These are phyloP conservation scores for Salicornia ramosissima DNA, from an alignment of 148 eudicot genomes.

Conservation along the genomic window DNA sequence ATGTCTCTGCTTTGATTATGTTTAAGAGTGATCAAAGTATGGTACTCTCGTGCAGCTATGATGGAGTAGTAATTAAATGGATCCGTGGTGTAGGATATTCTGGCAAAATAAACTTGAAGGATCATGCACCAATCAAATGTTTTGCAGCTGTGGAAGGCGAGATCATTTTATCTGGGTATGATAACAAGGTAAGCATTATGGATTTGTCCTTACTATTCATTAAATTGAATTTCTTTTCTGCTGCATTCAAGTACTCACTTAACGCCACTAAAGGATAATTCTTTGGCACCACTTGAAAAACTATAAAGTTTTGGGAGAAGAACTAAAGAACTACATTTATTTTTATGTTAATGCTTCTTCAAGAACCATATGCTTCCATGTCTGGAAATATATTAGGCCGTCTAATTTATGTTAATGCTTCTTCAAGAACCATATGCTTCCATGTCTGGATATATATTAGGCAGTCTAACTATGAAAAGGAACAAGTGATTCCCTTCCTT, in stretches of 20 bases:
- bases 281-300: background rate
- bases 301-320: background rate
- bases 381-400: background rate
- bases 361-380: background rate
- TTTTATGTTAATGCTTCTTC: background rate
- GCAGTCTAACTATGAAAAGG: background rate
- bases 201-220: background rate
- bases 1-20: slow-evolving; percentile 62
- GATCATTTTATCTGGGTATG: slow-evolving; percentile 74
- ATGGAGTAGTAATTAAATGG: slow-evolving; percentile 86
- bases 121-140: slow-evolving; percentile 79
- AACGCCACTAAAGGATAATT: background rate
- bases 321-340: background rate
- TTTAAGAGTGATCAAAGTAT: slow-evolving; percentile 48
- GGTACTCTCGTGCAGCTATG: slow-evolving; percentile 84
- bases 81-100: slow-evolving; percentile 70
- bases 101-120: slow-evolving; percentile 76
- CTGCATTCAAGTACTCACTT: background rate
- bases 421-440: background rate
- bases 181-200: slow-evolving; percentile 59
- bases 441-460: background rate
- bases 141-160: slow-evolving; percentile 74
- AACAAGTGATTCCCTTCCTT: too few species aligned
- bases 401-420: background rate
- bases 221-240: background rate